A percentile compares a stretch with the other conserved stretches of the same genome.
phyloP scores from a whole-genome alignment of 371 early-diverging fungal genomes.

The Chytridium lagenaria region DNA sequence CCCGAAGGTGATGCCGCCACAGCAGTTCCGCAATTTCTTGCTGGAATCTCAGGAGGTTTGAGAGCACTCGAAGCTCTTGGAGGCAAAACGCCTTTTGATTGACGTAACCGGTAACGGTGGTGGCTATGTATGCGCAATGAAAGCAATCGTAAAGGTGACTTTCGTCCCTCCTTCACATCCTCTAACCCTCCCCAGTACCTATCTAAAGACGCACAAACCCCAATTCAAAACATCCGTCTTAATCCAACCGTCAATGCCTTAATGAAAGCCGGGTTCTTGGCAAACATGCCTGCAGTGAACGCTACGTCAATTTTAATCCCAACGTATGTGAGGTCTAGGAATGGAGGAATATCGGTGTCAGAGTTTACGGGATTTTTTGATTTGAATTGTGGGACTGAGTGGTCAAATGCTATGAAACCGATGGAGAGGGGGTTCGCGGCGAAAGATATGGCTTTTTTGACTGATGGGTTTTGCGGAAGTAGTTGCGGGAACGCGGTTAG shows the following conservation, averaged over 20 bases:
- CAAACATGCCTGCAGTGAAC: too few species aligned
- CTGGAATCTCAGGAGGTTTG: constrained; percentile 28
- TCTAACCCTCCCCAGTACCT: not conserved
- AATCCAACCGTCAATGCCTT: not conserved
- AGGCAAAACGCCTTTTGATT: constrained; percentile 33
- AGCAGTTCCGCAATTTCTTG: not conserved
- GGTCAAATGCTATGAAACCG: too few species aligned
- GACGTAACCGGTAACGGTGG: constrained; percentile 45
- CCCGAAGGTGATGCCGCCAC: not conserved
- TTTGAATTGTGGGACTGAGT: too few species aligned
- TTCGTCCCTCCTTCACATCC: too few species aligned
- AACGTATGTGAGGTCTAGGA: too few species aligned
- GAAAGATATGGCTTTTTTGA: not conserved
- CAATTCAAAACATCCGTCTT: not conserved
- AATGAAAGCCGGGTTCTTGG: not conserved
- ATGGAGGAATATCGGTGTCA: too few species aligned
- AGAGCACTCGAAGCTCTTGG: constrained; percentile 27
- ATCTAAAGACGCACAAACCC: not conserved
- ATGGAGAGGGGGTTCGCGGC: not conserved
- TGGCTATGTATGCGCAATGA: constrained; percentile 18
- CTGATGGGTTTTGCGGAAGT: not conserved
- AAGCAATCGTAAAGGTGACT: constrained; percentile 8
- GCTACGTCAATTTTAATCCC: not conserved
- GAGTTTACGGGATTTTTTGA: too few species aligned
- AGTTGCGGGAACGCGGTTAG: not conserved